phyloP scores from a whole-genome alignment of 331 rosid species.

The Quercus phellos region DNA sequence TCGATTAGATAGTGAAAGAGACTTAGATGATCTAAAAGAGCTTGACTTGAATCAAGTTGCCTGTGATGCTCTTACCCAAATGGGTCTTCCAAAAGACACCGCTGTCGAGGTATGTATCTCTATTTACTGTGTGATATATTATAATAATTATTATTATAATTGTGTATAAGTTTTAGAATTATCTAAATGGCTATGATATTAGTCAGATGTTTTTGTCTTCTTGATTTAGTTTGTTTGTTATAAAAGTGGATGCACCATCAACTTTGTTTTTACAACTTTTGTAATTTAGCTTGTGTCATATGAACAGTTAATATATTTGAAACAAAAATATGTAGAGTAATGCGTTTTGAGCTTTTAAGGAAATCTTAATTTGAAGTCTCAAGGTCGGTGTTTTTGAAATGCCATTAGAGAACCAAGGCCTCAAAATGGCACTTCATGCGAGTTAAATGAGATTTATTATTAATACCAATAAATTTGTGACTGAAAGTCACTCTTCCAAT shows the following conservation, averaged over 20 bases:
- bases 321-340: background rate
- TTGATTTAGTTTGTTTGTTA: background rate
- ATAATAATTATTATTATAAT: background rate
- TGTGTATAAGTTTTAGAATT: background rate
- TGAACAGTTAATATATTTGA: background rate
- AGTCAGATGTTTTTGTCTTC: background rate
- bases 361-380: background rate
- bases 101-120: constrained; percentile 56
- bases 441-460: background rate
- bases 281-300: background rate
- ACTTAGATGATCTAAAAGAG: constrained; percentile 40
- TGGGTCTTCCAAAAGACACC: constrained; percentile 60
- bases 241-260: background rate
- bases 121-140: constrained; percentile 1
- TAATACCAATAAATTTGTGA: background rate
- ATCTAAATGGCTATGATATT: background rate
- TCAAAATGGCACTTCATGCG: background rate
- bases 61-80: constrained; percentile 42
- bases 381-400: background rate
- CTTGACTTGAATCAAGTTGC: constrained; percentile 67
- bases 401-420: background rate
- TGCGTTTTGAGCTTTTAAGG: background rate
- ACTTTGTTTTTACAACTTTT: background rate
- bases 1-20: constrained; percentile 45
- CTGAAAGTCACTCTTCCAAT: background rate